Evolutionary conservation across 1,284 basidiomycete species (phyloP).

Genomic region (Apiotrichum gamsii): DNA sequence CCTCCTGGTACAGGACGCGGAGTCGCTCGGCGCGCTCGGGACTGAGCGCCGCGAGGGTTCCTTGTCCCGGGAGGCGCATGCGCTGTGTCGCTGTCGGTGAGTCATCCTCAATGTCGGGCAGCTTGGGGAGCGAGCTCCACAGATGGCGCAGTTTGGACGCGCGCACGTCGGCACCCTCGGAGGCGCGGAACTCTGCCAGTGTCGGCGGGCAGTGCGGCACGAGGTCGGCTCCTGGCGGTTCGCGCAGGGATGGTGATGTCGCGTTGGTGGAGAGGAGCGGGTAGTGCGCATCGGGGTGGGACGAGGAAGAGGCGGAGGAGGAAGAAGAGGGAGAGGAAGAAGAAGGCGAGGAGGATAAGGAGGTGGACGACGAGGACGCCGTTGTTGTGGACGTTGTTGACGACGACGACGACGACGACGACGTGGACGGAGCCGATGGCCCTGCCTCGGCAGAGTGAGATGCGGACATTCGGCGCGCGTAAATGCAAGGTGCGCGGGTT

Average conservation of each 20-base stretch:
- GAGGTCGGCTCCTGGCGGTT: conserved; percentile 13
- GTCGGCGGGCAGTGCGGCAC: conserved; percentile 7
- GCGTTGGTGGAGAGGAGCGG: conserved; percentile 1
- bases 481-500: no score
- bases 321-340: conserved; percentile 6
- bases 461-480: no score
- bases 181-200: conserved; percentile 40
- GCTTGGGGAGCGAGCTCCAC: conserved; percentile 42
- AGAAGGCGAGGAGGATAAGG: not conserved
- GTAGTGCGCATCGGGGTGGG: conserved; percentile 8
- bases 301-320: conserved; percentile 4
- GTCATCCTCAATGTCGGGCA: conserved; percentile 28
- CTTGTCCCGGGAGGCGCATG: conserved; percentile 45
- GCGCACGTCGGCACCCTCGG: conserved; percentile 39
- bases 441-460: no score
- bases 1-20: conserved; percentile 66
- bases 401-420: no score
- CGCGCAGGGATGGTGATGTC: conserved; percentile 8
- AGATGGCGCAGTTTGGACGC: conserved; percentile 41
- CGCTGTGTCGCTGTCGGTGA: conserved; percentile 32
- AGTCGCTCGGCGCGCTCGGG: conserved; percentile 63
- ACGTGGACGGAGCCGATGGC: no score
- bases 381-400: no score
- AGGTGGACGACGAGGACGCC: no score
- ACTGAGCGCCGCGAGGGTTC: conserved; percentile 51